A percentile compares a stretch with the other conserved stretches of the same genome.
These are phyloP conservation scores for Tolypocladium ovalisporum DNA, from an alignment of 2,329 filamentous ascomycete species.

Conservation along the genomic window DNA sequence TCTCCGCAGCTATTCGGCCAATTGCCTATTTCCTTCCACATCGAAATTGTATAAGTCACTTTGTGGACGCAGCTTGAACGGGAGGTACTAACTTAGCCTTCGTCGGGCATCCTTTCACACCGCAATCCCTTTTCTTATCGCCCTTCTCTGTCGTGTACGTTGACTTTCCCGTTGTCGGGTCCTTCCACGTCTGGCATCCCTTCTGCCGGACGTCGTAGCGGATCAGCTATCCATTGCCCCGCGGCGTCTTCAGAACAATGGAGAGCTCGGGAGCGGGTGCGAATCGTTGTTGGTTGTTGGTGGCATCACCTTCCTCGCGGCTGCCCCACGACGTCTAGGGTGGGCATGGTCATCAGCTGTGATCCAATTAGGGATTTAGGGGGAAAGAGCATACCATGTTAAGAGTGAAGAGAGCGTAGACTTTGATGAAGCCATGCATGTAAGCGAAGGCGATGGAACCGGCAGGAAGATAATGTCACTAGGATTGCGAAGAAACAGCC, in stretches of 20 bases:
- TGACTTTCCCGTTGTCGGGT: too few relatives aligned
- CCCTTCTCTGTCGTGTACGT: too few relatives aligned
- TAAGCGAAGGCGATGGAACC: slow-evolving; percentile 84
- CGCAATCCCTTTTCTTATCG: too few relatives aligned
- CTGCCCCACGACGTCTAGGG: slow-evolving; percentile 87
- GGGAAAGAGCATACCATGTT: slow-evolving; percentile 55
- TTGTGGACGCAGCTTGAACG: too few relatives aligned
- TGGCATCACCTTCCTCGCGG: slow-evolving; percentile 79
- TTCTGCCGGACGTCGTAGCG: slow-evolving; percentile 34
- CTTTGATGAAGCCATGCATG: slow-evolving; percentile 85
- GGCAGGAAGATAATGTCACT: slow-evolving; percentile 70
- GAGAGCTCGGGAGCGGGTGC: slow-evolving; percentile 32
- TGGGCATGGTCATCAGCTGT: slow-evolving; percentile 3
- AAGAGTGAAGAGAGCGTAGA: slow-evolving; percentile 74
- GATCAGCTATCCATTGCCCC: slow-evolving; percentile 30
- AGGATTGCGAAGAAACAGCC: slow-evolving; percentile 76
- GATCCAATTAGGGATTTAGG: not conserved
- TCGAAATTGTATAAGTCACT: too few relatives aligned
- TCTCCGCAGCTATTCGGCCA: too few relatives aligned
- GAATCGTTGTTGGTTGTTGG: slow-evolving; percentile 66
- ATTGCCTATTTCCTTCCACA: too few relatives aligned
- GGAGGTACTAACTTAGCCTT: too few relatives aligned
- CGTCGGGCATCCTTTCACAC: too few relatives aligned
- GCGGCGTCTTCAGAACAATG: slow-evolving; percentile 31
- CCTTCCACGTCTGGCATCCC: slow-evolving; percentile 21